phyloP scores from a whole-genome alignment of 2,329 filamentous ascomycete genomes.

The Colletotrichum somersetense region DNA sequence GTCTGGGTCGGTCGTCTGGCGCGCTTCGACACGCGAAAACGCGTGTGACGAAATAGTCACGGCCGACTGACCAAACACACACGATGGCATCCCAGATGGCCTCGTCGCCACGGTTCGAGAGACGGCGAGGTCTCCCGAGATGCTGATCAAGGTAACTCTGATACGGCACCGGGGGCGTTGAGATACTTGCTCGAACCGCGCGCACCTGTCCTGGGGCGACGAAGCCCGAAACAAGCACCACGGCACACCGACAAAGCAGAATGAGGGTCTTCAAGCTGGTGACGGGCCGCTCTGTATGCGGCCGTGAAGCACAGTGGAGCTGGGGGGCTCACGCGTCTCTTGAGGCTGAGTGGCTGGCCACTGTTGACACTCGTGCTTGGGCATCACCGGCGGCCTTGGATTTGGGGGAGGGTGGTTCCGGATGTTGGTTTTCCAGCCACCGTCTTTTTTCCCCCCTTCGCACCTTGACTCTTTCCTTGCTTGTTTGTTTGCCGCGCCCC shows the following conservation, averaged over 20 bases:
- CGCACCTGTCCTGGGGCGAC: constrained; percentile 1
- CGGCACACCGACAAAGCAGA: constrained; percentile 34
- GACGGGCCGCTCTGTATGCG: constrained; percentile 45
- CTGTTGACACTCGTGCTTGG: constrained; percentile 39
- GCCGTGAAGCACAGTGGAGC: constrained; percentile 48
- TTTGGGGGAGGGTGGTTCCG: constrained; percentile 24
- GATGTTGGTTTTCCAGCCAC: constrained; percentile 40
- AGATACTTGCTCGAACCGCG: constrained; percentile 18
- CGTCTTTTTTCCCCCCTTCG: constrained; percentile 30
- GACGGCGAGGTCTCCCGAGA: constrained; percentile 7
- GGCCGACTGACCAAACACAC: not conserved
- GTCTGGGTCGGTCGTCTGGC: constrained; percentile 22
- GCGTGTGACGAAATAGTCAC: constrained; percentile 28
- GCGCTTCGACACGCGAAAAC: constrained; percentile 36
- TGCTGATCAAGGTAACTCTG: constrained; percentile 2
- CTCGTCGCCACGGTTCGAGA: not conserved
- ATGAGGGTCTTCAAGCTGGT: constrained; percentile 33
- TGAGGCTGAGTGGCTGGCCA: constrained; percentile 40
- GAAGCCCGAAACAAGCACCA: constrained; percentile 36
- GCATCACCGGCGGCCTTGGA: constrained; percentile 38
- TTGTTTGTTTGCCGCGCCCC: not conserved
- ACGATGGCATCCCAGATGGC: constrained; percentile 20
- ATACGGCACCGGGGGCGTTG: constrained; percentile 4
- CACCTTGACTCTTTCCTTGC: not conserved
- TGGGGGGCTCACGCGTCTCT: constrained; percentile 39